Percentiles rank a stretch among this genome's conserved stretches.
These are phyloP conservation scores for Panaeolus papilionaceus DNA, from an alignment of 768 basidiomycete species.

Conservation along the genomic window DNA sequence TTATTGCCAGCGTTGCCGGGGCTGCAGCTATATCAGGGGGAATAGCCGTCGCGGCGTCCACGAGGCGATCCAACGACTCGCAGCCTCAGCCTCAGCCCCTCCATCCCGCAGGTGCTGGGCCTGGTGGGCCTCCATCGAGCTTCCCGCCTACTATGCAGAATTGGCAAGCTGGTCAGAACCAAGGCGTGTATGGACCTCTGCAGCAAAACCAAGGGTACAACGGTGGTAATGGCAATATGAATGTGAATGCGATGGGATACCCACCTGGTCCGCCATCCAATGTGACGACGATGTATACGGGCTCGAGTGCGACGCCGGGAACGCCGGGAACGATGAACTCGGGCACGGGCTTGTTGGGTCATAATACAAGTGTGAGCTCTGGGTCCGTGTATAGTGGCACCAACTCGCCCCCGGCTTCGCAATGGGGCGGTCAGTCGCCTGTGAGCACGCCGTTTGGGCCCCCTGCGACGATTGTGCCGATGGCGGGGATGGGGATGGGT, in stretches of 20 bases:
- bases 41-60: constrained; percentile 29
- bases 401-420: neutral
- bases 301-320: neutral
- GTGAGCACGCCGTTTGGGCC: neutral
- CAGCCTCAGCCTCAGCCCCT: constrained; percentile 32
- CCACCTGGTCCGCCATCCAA: constrained; percentile 9
- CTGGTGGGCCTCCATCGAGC: constrained; percentile 13
- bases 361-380: constrained; percentile 17
- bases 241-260: constrained; percentile 9
- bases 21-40: constrained; percentile 23
- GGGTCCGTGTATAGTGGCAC: neutral
- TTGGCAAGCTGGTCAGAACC: constrained; percentile 25
- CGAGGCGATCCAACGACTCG: constrained; percentile 54
- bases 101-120: constrained; percentile 19
- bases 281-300: neutral
- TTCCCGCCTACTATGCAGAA: constrained; percentile 29
- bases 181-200: constrained; percentile 18
- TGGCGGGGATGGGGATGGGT: neutral
- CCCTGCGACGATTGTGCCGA: neutral
- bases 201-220: constrained; percentile 14
- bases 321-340: constrained; percentile 1
- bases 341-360: constrained; percentile 3
- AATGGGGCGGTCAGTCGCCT: constrained; percentile 6
- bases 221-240: neutral
- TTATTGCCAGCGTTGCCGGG: constrained; percentile 28